A percentile compares a stretch with the other conserved stretches of the same genome.
Evolutionary conservation across 768 basidiomycete genomes (phyloP).

Genomic region (Fibroporia radiculosa): DNA sequence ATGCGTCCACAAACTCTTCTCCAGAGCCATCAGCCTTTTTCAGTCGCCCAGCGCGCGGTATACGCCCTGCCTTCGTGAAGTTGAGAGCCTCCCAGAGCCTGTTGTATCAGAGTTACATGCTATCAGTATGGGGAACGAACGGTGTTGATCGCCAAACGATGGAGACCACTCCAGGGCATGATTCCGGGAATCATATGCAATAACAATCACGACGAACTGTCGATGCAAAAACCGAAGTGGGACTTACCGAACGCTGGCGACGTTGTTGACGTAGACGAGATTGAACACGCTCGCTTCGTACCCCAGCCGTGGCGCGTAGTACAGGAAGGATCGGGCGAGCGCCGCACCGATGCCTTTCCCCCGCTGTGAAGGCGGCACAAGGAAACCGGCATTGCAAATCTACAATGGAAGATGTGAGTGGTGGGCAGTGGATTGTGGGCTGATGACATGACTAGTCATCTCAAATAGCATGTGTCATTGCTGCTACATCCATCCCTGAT

Average conservation of each 20-base stretch:
- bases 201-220: too few relatives aligned
- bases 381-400: slow-evolving; percentile 88
- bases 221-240: background rate
- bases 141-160: too few relatives aligned
- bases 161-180: too few relatives aligned
- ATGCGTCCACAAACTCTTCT: slow-evolving; percentile 87
- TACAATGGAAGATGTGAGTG: slow-evolving; percentile 21
- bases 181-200: too few relatives aligned
- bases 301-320: slow-evolving; percentile 75
- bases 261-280: slow-evolving; percentile 82
- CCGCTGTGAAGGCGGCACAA: slow-evolving; percentile 31
- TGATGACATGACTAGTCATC: too few relatives aligned
- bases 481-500: too few relatives aligned
- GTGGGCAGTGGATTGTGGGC: too few relatives aligned
- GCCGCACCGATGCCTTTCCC: slow-evolving; percentile 59
- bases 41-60: slow-evolving; percentile 71
- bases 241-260: slow-evolving; percentile 58
- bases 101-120: background rate
- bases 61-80: slow-evolving; percentile 72
- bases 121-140: too few relatives aligned
- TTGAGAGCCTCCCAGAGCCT: slow-evolving; percentile 82
- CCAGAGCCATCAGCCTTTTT: slow-evolving; percentile 54
- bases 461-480: too few relatives aligned
- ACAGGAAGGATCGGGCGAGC: slow-evolving; percentile 71
- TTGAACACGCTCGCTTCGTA: slow-evolving; percentile 84